Conservation (phyloP, 169 alveolate genomes). For the Blepharisma undulans region DNA sequence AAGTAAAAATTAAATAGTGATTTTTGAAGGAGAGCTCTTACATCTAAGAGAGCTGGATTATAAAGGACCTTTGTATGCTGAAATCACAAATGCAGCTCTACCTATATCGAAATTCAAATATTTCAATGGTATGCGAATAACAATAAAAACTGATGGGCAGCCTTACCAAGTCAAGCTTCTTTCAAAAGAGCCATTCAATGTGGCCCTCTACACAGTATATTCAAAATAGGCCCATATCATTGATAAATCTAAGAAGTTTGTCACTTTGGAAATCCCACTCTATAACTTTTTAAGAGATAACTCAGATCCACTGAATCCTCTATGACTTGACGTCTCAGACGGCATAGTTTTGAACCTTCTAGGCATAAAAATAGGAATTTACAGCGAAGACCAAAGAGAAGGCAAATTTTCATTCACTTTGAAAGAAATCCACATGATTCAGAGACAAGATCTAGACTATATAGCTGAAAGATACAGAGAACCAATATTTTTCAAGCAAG, state of each 20-base stretch:
- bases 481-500: not conserved
- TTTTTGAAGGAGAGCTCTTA: not conserved
- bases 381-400: constrained; percentile 6
- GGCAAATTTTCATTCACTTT: not conserved
- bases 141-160: constrained; percentile 29
- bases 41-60: not conserved
- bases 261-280: constrained; percentile 25
- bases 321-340: not conserved
- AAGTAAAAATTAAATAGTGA: not conserved
- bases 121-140: not conserved
- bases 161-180: not conserved
- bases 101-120: not conserved
- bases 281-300: not conserved
- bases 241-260: not conserved
- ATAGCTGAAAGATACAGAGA: not conserved
- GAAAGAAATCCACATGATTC: not conserved
- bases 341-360: not conserved
- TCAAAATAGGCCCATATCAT: not conserved
- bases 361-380: not conserved
- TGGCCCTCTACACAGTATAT: not conserved
- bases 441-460: constrained; percentile 11
- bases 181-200: not conserved
- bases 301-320: not conserved
- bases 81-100: not conserved
- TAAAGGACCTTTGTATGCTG: not conserved